Conservation (phyloP, 192 early-diverging fungal species). For the Backusella luteola region DNA sequence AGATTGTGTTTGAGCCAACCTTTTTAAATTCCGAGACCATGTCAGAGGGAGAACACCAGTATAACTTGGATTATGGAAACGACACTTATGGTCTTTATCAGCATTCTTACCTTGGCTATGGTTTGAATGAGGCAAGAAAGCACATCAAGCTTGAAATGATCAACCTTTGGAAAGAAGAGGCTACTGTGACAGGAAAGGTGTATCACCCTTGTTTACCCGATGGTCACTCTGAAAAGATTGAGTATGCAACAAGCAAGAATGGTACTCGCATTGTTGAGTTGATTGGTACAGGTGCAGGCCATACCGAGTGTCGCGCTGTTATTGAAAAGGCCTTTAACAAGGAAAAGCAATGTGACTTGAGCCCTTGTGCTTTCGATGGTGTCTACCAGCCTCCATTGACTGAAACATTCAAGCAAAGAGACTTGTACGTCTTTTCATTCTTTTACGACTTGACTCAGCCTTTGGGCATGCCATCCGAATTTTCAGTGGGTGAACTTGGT, state of each 20-base stretch:
- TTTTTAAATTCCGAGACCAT: conserved; percentile 40
- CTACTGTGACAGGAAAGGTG: conserved; percentile 39
- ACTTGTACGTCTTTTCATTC: conserved; percentile 94
- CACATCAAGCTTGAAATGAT: conserved; percentile 59
- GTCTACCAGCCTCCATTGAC: conserved; percentile 85
- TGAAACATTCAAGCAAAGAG: conserved; percentile 65
- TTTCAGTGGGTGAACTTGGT: conserved; percentile 72
- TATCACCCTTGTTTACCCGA: conserved; percentile 70
- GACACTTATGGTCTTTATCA: conserved; percentile 86
- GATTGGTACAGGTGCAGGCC: conserved; percentile 58
- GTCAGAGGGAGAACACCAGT: conserved; percentile 69
- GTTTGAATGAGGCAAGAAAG: conserved; percentile 84
- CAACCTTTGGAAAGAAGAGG: conserved; percentile 29
- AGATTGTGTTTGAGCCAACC: conserved; percentile 95
- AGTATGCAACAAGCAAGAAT: conserved; percentile 3
- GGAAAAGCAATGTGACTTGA: conserved; percentile 50
- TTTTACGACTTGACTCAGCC: conserved; percentile 89
- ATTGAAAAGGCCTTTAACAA: conserved; percentile 76
- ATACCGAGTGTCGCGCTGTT: conserved; percentile 51
- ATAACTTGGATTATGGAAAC: conserved; percentile 69
- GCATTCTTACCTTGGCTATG: conserved; percentile 94
- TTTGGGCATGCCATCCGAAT: conserved; percentile 67
- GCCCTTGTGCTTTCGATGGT: conserved; percentile 90
- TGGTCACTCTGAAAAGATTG: conserved; percentile 49
- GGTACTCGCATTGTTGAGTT: conserved; percentile 24